Evolutionary conservation across 2,329 filamentous ascomycete species (phyloP).

Genomic region (Plectosphaerella sp.): DNA sequence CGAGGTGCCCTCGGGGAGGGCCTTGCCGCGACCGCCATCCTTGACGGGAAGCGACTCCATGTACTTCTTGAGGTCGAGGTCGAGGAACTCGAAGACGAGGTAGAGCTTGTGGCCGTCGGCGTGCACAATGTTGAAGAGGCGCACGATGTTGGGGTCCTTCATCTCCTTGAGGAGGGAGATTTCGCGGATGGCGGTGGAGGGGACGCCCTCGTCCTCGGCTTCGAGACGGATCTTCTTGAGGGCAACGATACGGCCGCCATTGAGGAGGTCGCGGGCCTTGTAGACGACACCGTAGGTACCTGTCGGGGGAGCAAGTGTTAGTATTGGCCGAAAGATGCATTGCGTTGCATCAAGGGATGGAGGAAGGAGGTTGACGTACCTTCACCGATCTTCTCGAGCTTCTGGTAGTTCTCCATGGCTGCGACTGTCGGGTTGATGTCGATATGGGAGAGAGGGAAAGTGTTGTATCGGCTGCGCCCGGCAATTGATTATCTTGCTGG

Average conservation of each 20-base stretch:
- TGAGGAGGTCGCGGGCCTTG: constrained; percentile 82
- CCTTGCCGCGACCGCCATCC: constrained; percentile 80
- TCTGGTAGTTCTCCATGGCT: constrained; percentile 91
- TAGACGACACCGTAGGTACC: constrained; percentile 95
- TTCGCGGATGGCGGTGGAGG: constrained; percentile 88
- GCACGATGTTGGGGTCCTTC: constrained; percentile 86
- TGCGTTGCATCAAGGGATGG: neutral
- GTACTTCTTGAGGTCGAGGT: constrained; percentile 90
- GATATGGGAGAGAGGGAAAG: no score
- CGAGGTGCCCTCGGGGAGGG: constrained; percentile 72
- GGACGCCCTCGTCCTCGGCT: constrained; percentile 90
- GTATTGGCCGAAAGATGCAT: neutral
- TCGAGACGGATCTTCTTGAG: constrained; percentile 95
- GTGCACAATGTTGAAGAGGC: constrained; percentile 86
- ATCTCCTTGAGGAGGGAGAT: constrained; percentile 94
- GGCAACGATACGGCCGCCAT: constrained; percentile 80
- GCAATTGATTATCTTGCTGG: no score
- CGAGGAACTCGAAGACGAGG: constrained; percentile 87
- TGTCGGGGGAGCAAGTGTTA: constrained; percentile 27
- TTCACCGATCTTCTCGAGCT: constrained; percentile 94
- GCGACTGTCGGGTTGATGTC: neutral
- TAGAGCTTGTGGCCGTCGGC: constrained; percentile 94
- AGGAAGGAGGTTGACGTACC: constrained; percentile 47
- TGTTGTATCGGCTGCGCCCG: no score
- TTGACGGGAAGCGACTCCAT: constrained; percentile 86